phyloP scores from a whole-genome alignment of 2,329 filamentous ascomycete genomes.

The Talaromyces marneffei region DNA sequence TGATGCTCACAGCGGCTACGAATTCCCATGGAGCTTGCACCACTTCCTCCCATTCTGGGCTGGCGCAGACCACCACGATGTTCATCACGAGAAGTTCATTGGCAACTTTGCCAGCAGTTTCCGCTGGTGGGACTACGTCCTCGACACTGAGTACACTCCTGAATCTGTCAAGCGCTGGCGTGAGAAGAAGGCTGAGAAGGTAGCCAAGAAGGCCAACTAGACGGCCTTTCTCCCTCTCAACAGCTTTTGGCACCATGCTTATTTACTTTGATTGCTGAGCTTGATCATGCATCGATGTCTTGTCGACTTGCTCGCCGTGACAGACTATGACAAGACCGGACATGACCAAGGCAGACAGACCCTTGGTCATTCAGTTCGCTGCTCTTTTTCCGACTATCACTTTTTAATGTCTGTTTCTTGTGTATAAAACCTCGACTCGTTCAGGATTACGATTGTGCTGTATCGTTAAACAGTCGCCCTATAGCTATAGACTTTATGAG shows the following conservation, averaged over 20 bases:
- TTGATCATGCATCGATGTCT: not conserved
- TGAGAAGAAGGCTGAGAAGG: conserved; percentile 44
- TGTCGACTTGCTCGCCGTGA: not conserved
- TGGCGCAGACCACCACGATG: conserved; percentile 90
- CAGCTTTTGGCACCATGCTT: not conserved
- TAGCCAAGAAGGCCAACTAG: conserved; percentile 12
- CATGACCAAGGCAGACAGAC: not conserved
- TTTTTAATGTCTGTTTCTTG: conserved; percentile 1
- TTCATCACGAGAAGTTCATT: conserved; percentile 97
- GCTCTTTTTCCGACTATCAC: not conserved
- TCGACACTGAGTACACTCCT: conserved; percentile 88
- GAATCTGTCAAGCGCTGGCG: conserved; percentile 80
- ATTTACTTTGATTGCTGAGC: not conserved
- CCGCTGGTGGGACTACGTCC: conserved; percentile 94
- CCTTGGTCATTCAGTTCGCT: not conserved
- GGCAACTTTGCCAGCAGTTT: conserved; percentile 98
- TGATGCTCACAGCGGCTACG: conserved; percentile 94
- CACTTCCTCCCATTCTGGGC: conserved; percentile 98
- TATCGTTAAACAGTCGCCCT: not conserved
- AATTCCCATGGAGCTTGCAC: conserved; percentile 95
- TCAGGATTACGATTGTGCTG: not conserved
- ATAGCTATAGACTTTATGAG: conserved; percentile 1
- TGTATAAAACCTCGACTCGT: not conserved
- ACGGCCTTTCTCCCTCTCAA: not conserved
- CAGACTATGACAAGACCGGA: not conserved